A percentile compares a stretch with the other conserved stretches of the same genome.
These are phyloP conservation scores for Dactylorhiza incarnata DNA, from an alignment of 106 monocot species.

Conservation along the genomic window DNA sequence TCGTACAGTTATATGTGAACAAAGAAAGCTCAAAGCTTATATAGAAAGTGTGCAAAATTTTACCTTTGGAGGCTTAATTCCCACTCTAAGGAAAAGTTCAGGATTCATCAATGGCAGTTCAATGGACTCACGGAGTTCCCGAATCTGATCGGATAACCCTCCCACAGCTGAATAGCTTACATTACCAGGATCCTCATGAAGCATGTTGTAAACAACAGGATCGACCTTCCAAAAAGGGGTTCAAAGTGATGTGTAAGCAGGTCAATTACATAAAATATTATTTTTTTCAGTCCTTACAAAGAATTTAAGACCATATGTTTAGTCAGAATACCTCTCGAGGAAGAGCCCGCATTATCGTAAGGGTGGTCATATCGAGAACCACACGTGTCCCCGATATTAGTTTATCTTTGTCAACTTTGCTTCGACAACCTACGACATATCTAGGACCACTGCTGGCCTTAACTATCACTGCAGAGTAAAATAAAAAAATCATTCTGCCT, in stretches of 20 bases:
- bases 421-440: slow-evolving; percentile 98
- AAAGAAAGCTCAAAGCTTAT: neutral
- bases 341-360: slow-evolving; percentile 95
- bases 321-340: slow-evolving; percentile 69
- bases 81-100: slow-evolving; percentile 68
- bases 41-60: neutral
- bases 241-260: slow-evolving; percentile 9
- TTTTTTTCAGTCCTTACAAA: neutral
- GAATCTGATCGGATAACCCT: slow-evolving; percentile 79
- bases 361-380: slow-evolving; percentile 97
- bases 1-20: neutral
- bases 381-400: slow-evolving; percentile 91
- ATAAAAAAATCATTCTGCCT: neutral
- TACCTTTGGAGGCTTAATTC: slow-evolving; percentile 83
- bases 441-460: slow-evolving; percentile 99
- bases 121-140: slow-evolving; percentile 71
- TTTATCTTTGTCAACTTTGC: slow-evolving; percentile 95
- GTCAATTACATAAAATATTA: neutral
- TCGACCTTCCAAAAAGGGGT: slow-evolving; percentile 38
- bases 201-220: slow-evolving; percentile 87
- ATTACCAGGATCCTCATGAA: slow-evolving; percentile 83
- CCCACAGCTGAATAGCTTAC: slow-evolving; percentile 81
- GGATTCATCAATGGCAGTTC: slow-evolving; percentile 83
- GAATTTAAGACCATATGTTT: neutral
- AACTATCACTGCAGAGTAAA: slow-evolving; percentile 61